Conservation (phyloP, 2,329 filamentous ascomycete species). For the Aspergillus aculeatus region DNA sequence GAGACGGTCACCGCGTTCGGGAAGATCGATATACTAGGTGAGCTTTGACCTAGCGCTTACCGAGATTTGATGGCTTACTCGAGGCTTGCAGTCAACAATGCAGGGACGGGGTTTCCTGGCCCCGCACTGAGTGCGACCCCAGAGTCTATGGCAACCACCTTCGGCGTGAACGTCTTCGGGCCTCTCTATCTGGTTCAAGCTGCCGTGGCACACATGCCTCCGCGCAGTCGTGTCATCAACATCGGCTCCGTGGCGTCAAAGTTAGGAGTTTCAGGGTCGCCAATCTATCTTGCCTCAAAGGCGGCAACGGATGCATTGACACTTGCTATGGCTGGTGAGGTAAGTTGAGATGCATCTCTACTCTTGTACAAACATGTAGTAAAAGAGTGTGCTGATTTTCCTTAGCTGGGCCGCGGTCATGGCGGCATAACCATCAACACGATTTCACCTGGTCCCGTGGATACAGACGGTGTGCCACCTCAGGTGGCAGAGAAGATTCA, state of each 20-base stretch:
- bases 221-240: neutral
- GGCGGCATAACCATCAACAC: conserved; percentile 4
- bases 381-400: neutral
- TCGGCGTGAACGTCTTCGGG: conserved; percentile 1
- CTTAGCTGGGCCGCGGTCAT: conserved; percentile 2
- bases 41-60: neutral
- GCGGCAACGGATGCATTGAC: conserved; percentile 4
- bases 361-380: neutral
- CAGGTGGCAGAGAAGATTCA: conserved; percentile 1
- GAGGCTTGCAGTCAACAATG: conserved; percentile 1
- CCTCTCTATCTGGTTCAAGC: neutral
- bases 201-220: neutral
- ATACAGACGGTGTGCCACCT: conserved; percentile 1
- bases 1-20: neutral
- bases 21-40: conserved; percentile 2
- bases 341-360: neutral
- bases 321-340: neutral
- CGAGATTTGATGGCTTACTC: neutral
- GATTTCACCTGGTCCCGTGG: neutral
- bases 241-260: conserved; percentile 5
- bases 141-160: neutral
- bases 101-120: neutral
- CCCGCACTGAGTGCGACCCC: neutral
- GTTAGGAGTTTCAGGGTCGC: neutral
- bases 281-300: conserved; percentile 1